phyloP scores from a whole-genome alignment of 495 filamentous ascomycete species.

The Neurospora tetrasperma region DNA sequence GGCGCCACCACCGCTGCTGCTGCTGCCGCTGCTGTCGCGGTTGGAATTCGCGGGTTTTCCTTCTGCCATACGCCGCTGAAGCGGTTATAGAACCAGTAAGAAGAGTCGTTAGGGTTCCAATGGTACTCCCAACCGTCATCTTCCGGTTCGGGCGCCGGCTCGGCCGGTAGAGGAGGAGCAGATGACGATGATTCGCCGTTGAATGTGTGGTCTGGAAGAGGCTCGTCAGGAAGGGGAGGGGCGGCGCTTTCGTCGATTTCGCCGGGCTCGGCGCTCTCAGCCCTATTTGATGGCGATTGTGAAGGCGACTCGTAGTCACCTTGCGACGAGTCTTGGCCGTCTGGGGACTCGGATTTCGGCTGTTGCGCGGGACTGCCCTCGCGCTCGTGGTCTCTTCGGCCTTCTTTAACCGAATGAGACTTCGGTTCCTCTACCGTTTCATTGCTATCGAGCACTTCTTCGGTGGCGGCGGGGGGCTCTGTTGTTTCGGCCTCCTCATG shows the following conservation, averaged over 20 bases:
- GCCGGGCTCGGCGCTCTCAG: neutral
- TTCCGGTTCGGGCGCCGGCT: constrained; percentile 27
- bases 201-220: constrained; percentile 10
- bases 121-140: constrained; percentile 87
- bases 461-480: neutral
- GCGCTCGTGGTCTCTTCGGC: constrained; percentile 9
- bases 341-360: neutral
- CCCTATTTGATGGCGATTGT: constrained; percentile 3
- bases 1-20: constrained; percentile 20
- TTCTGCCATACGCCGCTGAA: constrained; percentile 69
- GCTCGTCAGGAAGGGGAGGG: constrained; percentile 22
- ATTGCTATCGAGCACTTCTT: neutral
- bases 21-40: constrained; percentile 15
- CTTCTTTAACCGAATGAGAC: neutral
- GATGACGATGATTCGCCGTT: constrained; percentile 1
- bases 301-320: neutral
- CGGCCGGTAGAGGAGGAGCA: constrained; percentile 23
- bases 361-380: neutral
- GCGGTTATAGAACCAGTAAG: constrained; percentile 87
- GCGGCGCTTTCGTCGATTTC: neutral
- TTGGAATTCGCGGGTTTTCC: constrained; percentile 77
- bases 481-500: neutral
- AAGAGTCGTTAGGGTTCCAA: constrained; percentile 62
- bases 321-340: neutral
- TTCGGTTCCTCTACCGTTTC: constrained; percentile 1